Evolutionary conservation across 106 monocot genomes (phyloP).

Genomic region (Dioscorea zingiberensis): DNA sequence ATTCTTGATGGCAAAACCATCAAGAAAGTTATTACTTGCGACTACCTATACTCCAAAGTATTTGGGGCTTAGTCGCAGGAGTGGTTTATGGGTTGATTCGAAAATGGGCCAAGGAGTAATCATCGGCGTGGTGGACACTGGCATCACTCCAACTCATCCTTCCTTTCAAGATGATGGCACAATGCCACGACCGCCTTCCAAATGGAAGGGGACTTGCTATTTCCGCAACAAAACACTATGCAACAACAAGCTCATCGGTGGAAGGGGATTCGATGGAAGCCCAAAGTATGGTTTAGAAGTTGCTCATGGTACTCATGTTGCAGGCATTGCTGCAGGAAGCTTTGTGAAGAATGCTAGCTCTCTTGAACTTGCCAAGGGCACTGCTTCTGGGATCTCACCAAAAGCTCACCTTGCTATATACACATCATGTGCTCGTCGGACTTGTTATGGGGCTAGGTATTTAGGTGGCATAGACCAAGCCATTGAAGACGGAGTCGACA

Average conservation of each 20-base stretch:
- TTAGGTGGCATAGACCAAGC: no score
- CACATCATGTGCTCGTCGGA: no score
- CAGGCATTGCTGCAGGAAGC: no score
- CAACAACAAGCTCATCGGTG: slow-evolving; percentile 2
- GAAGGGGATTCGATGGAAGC: no score
- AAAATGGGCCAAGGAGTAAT: background rate
- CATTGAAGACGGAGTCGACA: no score
- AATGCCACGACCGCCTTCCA: background rate
- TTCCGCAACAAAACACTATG: background rate
- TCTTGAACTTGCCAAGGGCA: no score
- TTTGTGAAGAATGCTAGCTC: no score
- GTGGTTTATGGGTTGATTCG: background rate
- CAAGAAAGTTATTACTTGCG: background rate
- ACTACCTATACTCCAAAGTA: background rate
- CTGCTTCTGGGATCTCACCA: no score
- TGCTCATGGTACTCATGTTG: no score
- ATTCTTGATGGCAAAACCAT: background rate
- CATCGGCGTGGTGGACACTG: background rate
- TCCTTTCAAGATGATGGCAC: background rate
- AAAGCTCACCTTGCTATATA: no score
- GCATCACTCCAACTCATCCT: background rate
- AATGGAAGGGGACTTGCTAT: background rate
- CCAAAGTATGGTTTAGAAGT: no score
- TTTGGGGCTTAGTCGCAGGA: background rate
- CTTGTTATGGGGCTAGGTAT: no score